Percentiles rank a stretch among this genome's conserved stretches.
Conservation (phyloP, 345 rosid genomes). For the Lepidium aucheri region DNA sequence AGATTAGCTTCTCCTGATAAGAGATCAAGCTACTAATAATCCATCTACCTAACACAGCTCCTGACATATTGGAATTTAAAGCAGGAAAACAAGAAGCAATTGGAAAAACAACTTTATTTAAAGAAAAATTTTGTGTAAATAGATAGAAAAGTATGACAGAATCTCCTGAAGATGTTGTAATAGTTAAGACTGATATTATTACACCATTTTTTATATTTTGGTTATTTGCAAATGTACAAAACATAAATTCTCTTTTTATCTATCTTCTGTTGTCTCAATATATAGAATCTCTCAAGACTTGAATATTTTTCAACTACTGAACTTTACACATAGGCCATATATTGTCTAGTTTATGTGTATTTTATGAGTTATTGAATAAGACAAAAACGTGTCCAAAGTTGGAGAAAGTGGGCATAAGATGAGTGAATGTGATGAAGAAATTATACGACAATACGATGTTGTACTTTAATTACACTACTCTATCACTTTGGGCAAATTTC, state of each 20-base stretch:
- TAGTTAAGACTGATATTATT: neutral
- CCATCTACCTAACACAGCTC: neutral
- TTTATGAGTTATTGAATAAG: neutral
- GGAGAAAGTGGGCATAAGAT: neutral
- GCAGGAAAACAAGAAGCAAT: too few species aligned
- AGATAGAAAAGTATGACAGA: neutral
- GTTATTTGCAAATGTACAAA: neutral
- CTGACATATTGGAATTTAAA: neutral
- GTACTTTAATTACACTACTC: neutral
- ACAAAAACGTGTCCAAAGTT: neutral
- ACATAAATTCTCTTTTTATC: neutral
- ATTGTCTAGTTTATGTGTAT: neutral
- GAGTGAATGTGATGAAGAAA: constrained; percentile 4
- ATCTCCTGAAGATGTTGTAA: neutral
- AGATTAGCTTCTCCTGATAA: neutral
- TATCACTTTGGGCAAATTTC: neutral
- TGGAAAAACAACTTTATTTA: neutral
- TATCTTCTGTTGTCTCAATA: neutral
- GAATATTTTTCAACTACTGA: neutral
- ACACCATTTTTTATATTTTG: neutral
- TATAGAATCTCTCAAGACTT: neutral
- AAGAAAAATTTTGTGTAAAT: neutral
- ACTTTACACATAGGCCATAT: neutral
- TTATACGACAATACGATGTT: neutral
- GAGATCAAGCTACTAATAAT: neutral